These are phyloP conservation scores for Striga asiatica DNA, from an alignment of 257 asterid species.

Conservation along the genomic window DNA sequence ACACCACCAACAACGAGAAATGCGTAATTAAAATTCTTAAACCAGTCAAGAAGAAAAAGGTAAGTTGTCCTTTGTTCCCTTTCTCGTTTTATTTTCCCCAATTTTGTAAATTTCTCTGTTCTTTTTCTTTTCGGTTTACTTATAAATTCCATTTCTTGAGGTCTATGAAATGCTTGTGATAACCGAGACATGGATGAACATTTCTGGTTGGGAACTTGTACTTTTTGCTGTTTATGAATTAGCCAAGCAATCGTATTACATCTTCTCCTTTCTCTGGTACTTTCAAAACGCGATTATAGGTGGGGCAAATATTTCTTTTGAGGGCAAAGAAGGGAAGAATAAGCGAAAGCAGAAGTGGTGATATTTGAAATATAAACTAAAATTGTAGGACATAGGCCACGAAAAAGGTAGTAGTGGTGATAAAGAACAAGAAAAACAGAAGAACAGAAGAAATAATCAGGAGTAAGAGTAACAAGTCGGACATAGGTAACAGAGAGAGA, in stretches of 20 bases:
- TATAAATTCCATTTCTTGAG: neutral
- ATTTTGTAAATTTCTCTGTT: no score
- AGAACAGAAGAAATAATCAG: no score
- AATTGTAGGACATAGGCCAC: neutral
- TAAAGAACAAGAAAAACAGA: neutral
- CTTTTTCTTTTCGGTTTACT: neutral
- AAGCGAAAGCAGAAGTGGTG: neutral
- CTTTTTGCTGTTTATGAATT: neutral
- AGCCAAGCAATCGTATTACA: no score
- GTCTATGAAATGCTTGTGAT: neutral
- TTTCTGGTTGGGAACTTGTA: neutral
- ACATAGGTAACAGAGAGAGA: no score
- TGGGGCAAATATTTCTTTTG: no score
- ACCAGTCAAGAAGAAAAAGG: slow-evolving; percentile 96
- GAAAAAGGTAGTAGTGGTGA: no score
- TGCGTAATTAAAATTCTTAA: slow-evolving; percentile 86
- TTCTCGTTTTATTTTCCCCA: neutral
- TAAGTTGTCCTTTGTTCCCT: slow-evolving; percentile 13
- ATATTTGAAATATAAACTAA: neutral
- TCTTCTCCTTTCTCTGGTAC: no score
- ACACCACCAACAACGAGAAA: slow-evolving; percentile 60
- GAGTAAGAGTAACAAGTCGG: no score
- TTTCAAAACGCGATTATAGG: no score
- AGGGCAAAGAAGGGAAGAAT: neutral
- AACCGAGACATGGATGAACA: neutral